phyloP scores from a whole-genome alignment of 768 basidiomycete species.

The Chiua virens region DNA sequence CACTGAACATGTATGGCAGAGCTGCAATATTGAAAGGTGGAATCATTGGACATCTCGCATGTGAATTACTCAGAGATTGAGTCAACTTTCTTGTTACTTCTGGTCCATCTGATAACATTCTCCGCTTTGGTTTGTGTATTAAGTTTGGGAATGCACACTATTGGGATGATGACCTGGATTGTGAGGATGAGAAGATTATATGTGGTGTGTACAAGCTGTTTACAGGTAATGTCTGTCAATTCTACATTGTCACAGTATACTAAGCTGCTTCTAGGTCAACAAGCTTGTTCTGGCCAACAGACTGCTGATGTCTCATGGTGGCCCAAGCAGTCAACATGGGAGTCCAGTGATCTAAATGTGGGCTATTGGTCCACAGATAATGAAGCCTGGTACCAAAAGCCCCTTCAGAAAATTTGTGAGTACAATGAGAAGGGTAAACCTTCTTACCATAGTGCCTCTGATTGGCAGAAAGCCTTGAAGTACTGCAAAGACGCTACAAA shows the following conservation, averaged over 20 bases:
- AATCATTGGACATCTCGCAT: too few species aligned
- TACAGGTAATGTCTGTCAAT: too few species aligned
- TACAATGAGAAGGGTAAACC: background rate
- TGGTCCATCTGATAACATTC: background rate
- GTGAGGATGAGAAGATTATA: too few species aligned
- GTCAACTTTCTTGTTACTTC: too few species aligned
- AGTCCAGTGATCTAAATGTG: background rate
- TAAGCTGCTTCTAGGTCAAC: background rate
- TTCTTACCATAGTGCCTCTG: background rate
- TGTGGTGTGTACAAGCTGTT: too few species aligned
- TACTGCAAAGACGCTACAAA: background rate
- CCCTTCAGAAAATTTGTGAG: background rate
- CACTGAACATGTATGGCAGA: too few species aligned
- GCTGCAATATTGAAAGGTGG: too few species aligned
- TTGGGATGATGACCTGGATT: conserved; percentile 6
- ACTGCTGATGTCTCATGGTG: background rate
- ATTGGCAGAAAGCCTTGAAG: background rate
- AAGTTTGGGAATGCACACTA: background rate
- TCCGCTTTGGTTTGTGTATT: background rate
- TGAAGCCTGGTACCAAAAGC: background rate
- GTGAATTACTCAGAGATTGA: too few species aligned
- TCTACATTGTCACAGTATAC: too few species aligned
- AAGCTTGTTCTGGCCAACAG: background rate
- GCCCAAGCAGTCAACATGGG: conserved; percentile 1
- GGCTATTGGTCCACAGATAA: conserved; percentile 1